phyloP scores from a whole-genome alignment of 768 basidiomycete genomes.

The Steccherinum ochraceum region DNA sequence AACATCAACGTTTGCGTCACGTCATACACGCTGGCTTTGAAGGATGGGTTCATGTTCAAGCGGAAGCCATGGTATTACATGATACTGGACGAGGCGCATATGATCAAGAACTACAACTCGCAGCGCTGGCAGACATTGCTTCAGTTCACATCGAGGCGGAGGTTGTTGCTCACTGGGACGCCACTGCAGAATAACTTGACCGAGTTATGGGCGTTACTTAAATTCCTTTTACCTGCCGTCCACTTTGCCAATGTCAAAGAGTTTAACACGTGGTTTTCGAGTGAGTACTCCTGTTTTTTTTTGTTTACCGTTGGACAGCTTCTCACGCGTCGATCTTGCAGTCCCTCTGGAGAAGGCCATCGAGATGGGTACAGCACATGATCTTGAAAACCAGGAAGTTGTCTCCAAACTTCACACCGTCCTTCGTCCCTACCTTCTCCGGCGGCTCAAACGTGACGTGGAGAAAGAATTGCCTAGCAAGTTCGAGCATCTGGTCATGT shows the following conservation, averaged over 20 bases:
- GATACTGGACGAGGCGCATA: slow-evolving; percentile 94
- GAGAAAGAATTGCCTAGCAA: slow-evolving; percentile 94
- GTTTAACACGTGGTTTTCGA: slow-evolving; percentile 95
- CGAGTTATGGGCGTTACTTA: slow-evolving; percentile 91
- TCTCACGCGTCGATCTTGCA: slow-evolving; percentile 22
- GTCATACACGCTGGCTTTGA: slow-evolving; percentile 87
- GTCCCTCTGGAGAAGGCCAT: slow-evolving; percentile 93
- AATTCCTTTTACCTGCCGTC: slow-evolving; percentile 88
- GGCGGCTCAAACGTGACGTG: slow-evolving; percentile 96
- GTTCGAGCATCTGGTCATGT: slow-evolving; percentile 84
- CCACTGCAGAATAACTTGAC: slow-evolving; percentile 95
- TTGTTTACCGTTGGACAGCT: slow-evolving; percentile 1
- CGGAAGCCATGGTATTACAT: slow-evolving; percentile 94
- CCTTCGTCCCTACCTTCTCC: slow-evolving; percentile 90
- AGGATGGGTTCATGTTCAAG: slow-evolving; percentile 87
- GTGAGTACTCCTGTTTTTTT: slow-evolving; percentile 38
- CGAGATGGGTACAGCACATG: slow-evolving; percentile 69
- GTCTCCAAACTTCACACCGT: slow-evolving; percentile 89
- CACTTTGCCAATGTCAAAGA: slow-evolving; percentile 90
- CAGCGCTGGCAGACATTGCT: slow-evolving; percentile 91
- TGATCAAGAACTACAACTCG: slow-evolving; percentile 96
- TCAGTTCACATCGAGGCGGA: slow-evolving; percentile 80
- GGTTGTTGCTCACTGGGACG: slow-evolving; percentile 90
- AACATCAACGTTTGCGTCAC: slow-evolving; percentile 94
- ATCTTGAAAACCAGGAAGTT: slow-evolving; percentile 80